These are phyloP conservation scores for Symbiotaphrina buchneri DNA, from an alignment of 495 filamentous ascomycete genomes.

Conservation along the genomic window DNA sequence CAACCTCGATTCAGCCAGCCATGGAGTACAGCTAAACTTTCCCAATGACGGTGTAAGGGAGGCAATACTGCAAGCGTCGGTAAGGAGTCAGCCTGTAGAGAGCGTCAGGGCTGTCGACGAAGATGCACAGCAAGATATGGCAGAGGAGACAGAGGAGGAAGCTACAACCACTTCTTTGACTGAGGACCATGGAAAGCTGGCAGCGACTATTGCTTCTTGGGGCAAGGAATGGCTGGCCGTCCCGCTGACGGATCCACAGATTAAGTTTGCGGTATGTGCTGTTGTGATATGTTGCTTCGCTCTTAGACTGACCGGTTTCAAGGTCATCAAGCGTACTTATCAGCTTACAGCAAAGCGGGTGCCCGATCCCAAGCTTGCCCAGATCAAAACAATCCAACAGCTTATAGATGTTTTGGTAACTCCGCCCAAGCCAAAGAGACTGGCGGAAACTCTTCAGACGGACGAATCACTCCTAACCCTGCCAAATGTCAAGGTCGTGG, in stretches of 20 bases:
- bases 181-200: neutral
- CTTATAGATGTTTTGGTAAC: conserved; percentile 24
- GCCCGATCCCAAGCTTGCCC: conserved; percentile 37
- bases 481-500: conserved; percentile 46
- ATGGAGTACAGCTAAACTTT: conserved; percentile 1
- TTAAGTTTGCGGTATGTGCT: conserved; percentile 55
- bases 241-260: conserved; percentile 26
- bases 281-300: too few relatives aligned
- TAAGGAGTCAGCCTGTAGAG: neutral
- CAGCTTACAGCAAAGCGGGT: conserved; percentile 55
- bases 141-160: conserved; percentile 1
- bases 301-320: conserved; percentile 2
- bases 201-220: conserved; percentile 4
- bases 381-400: conserved; percentile 26
- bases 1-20: neutral
- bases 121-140: too few relatives aligned
- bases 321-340: conserved; percentile 58
- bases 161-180: too few relatives aligned
- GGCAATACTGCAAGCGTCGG: conserved; percentile 1
- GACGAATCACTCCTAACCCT: conserved; percentile 21
- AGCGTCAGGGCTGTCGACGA: too few relatives aligned
- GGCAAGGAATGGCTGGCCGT: conserved; percentile 22
- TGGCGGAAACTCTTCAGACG: conserved; percentile 18
- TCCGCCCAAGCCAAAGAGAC: conserved; percentile 31
- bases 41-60: conserved; percentile 1